Evolutionary conservation across 2,329 filamentous ascomycete genomes (phyloP).

Genomic region (Corniculantispora saksenae): DNA sequence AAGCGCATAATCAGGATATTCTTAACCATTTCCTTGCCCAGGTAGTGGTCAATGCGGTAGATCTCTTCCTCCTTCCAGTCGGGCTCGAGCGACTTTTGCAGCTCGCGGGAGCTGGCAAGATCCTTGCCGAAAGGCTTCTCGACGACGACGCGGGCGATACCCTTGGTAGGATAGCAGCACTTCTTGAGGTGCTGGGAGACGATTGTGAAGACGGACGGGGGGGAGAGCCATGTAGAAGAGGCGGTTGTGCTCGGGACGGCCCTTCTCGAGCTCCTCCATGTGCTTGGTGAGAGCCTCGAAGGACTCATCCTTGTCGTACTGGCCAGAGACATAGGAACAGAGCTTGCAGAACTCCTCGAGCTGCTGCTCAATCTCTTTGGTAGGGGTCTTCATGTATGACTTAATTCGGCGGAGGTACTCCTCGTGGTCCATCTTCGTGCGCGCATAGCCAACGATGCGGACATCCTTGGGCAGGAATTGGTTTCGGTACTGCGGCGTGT

Average conservation of each 20-base stretch:
- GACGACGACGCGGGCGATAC: slow-evolving; percentile 92
- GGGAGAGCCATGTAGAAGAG: slow-evolving; percentile 99
- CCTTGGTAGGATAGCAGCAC: slow-evolving; percentile 91
- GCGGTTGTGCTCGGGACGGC: slow-evolving; percentile 79
- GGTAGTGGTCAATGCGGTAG: slow-evolving; percentile 98
- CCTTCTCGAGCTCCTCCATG: slow-evolving; percentile 81
- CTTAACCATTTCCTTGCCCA: slow-evolving; percentile 99
- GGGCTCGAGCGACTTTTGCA: slow-evolving; percentile 91
- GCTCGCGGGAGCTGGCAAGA: slow-evolving; percentile 86
- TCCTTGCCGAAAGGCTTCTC: slow-evolving; percentile 99
- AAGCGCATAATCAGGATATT: slow-evolving; percentile 98
- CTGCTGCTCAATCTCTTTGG: slow-evolving; percentile 95
- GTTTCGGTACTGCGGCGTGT: slow-evolving; percentile 79
- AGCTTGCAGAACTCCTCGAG: slow-evolving; percentile 84
- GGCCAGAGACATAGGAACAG: slow-evolving; percentile 93
- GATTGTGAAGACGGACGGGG: slow-evolving; percentile 94
- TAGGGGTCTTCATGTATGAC: slow-evolving; percentile 98
- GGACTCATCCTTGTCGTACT: slow-evolving; percentile 96
- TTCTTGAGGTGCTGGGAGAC: slow-evolving; percentile 97
- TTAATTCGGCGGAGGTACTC: slow-evolving; percentile 93
- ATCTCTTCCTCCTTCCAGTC: slow-evolving; percentile 99
- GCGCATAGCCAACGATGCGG: slow-evolving; percentile 96
- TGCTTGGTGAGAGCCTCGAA: slow-evolving; percentile 85
- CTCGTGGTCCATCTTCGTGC: slow-evolving; percentile 98
- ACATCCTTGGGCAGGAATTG: slow-evolving; percentile 97